Base-by-base conservation (phyloP, 257 asterid species). In the Solanum paucissectum region DNA sequence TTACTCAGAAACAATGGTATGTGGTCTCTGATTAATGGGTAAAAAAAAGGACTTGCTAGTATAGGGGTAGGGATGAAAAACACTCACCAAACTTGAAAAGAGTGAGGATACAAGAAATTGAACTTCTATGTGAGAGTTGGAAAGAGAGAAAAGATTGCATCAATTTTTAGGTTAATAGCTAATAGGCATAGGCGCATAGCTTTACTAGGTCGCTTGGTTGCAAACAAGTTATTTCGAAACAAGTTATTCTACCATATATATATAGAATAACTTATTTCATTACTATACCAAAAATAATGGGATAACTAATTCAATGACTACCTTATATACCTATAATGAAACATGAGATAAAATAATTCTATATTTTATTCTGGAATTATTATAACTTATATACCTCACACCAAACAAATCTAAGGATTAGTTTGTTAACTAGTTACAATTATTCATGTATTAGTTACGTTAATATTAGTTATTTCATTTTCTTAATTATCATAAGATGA, bases 91-190 rank as follows among this genome's bases (percentile, higher is more conserved):
- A 18, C 44, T 71, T 71, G n/a, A 32, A 12, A 73, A 87, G 88
- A 68, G 38, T 46, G 87, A 62, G 88, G 44, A 68, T 84, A 38
- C 55, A 86, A 33, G 82, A 58, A 79, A 83, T 85, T 82, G 66
- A 64, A 64, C 38, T 58, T 44, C 27, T 33, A 18, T 21, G 20
- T 5, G 72, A 42, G n/a, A 69, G 69, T 18, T n/a, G 82, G 68
- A 11, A 84, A 72, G 64, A 40, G 36, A 5, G 42, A 23, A 55
- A 76, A n/a, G 12, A 25, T 32, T 69, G 40, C 40, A 69, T 69
- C 76, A 14, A 93, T 87, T 90, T 93, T 90, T 88, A 88, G 90
- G 94, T 29, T 76, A 88, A 88, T 82, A 88, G 88, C 89, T 62
- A 79, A 27, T 44, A 81, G 66, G 27, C 85, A 46, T 44, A 79